Base-by-base conservation (phyloP, 2,329 filamentous ascomycete genomes). In the Orbilia oligospora region DNA sequence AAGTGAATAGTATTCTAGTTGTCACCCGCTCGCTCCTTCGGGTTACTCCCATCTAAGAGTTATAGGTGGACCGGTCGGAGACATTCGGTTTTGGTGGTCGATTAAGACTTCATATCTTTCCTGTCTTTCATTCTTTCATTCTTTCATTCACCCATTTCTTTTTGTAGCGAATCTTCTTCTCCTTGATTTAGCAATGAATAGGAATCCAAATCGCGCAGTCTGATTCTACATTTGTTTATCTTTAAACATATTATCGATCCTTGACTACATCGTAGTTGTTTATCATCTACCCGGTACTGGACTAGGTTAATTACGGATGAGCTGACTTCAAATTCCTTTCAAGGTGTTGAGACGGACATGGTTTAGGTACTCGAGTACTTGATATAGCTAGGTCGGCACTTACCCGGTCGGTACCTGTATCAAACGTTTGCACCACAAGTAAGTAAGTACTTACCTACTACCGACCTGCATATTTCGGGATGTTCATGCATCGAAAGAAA, bases 111-210 rank as follows among this genome's bases (percentile, higher is more conserved):
- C 9, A 46, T 14, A 24, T 49, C 46, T 49, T 49, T 24, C 24
- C 41, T n/a, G 2, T n/a, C 16, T 46, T 9, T 14, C 36, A 5
- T 2, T 14, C 36, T 20, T 20, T 20, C n/a, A 9, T 20, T 46
- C n/a, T 16, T 3, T 46, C n/a, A 5, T 9, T 9, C 16, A 3
- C n/a, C n/a, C n/a, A 46, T 27, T 44, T 44, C 36, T 41, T 41
- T 61, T 58, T 27, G 56, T 58, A 58, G 53, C 53, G 36, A 61
- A 61, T 44, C 36, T 18, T n/a, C 33, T 22, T 44, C 36, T 14
- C 33, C 33, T 24, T 27, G 56, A 18, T 44, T 44, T 61, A 61
- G 56, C 56, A 61, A 61, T 27, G 56, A 61, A 61, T 61, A 61
- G 20, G 36, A 61, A 61, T 20, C 12, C 14, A 27, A 24, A 9